Base-by-base conservation (phyloP, 2,329 filamentous ascomycete species). In the Sporothrix euskadiensis region DNA sequence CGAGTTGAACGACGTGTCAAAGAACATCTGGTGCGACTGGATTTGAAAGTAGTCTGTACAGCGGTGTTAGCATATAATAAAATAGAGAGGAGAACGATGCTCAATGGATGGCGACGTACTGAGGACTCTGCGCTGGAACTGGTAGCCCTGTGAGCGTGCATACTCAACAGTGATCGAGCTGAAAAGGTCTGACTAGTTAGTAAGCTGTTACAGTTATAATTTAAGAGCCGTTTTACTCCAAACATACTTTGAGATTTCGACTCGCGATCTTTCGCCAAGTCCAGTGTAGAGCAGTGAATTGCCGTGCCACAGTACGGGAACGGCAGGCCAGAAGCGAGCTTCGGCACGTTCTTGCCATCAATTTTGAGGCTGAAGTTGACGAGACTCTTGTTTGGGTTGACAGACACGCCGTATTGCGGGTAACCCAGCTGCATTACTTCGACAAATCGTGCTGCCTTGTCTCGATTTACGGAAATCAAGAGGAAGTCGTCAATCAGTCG, bases 401-500 rank as follows among this genome's bases (percentile, higher is more conserved):
- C 90, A 4, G 84, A 81, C 3, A 98, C 91, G 4, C 96, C 96
- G 79, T 97, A 98, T 47, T 90, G 87, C 0, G 91, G 88, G 49
- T 96, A 81, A 1, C 94, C 95, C 0, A 82, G 81, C 77, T 97
- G 91, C 94, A 99, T 97, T 19, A 88, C 86, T 73, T 90, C 83
- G 26, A 97, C 85, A 79, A 99, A 98, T 0, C 83, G 84, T 73
- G 85, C 85, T 0, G 94, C 95, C 78, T 94, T 89, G 8, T 81
- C 76, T 71, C 82, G 84, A 68, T 93, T 86, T 0, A 90, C 89
- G 0, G 92, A 97, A 78, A 99, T 90, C 63, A 99, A 88, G 4
- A 98, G 84, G 77, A 98, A 99, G 78, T 99, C 96, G 77, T 99
- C 96, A 57, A 97, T 93, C 10, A 98, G 86, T 19, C 96, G 88